These are phyloP conservation scores for Moniliella sp. DNA, from an alignment of 1,284 basidiomycete species.

Conservation along the genomic window DNA sequence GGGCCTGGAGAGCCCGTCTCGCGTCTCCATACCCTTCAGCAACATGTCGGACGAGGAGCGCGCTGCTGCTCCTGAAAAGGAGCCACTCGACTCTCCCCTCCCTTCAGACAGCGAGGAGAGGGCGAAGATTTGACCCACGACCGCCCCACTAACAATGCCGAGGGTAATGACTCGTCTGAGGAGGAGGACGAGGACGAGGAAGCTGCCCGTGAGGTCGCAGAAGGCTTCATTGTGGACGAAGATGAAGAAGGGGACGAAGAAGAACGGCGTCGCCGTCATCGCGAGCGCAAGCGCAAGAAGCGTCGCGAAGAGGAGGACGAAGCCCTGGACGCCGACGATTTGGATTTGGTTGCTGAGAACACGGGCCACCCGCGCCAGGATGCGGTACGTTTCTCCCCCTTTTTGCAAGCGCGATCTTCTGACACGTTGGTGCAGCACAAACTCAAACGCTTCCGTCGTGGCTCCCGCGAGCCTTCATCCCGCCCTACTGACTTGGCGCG, in stretches of 20 bases:
- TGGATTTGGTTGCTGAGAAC: conserved; percentile 83
- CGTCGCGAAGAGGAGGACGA: conserved; percentile 40
- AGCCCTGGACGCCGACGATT: conserved; percentile 71
- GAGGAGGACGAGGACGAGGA: conserved; percentile 29
- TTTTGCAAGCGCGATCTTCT: not conserved
- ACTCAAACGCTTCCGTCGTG: conserved; percentile 24
- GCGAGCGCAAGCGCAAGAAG: conserved; percentile 22
- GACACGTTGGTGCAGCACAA: conserved; percentile 17
- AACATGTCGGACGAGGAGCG: not conserved
- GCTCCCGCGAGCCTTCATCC: conserved; percentile 32
- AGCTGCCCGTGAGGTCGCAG: conserved; percentile 24
- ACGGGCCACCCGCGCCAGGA: conserved; percentile 43
- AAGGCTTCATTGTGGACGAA: conserved; percentile 31
- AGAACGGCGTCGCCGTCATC: conserved; percentile 45
- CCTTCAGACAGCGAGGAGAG: not conserved
- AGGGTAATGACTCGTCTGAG: conserved; percentile 4
- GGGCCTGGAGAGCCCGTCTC: too few species aligned
- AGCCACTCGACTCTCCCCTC: not conserved
- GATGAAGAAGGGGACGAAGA: conserved; percentile 38
- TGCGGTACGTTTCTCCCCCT: conserved; percentile 3
- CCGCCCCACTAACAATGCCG: not conserved
- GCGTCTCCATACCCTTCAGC: too few species aligned
- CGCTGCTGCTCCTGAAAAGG: not conserved
- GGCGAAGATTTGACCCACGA: not conserved
- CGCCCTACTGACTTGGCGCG: conserved; percentile 49